These are phyloP conservation scores for Plectosphaerella sp. DNA, from an alignment of 2,329 filamentous ascomycete species.

Conservation along the genomic window DNA sequence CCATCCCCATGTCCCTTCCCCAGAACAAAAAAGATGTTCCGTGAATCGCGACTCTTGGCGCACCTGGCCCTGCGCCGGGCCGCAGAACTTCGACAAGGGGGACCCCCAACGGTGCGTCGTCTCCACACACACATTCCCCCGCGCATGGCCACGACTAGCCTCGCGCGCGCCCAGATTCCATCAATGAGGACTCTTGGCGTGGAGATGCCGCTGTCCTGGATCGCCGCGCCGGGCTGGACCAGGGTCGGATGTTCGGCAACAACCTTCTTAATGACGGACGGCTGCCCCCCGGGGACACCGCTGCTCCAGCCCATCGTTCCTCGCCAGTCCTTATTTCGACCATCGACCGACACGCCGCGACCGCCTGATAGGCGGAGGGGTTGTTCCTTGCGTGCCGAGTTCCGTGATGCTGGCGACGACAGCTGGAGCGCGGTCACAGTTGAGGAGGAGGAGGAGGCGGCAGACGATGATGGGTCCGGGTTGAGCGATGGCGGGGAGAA, in stretches of 20 bases:
- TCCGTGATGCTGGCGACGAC: not conserved
- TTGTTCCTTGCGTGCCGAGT: not conserved
- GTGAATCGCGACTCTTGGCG: not conserved
- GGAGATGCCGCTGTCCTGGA: not conserved
- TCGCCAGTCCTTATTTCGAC: not conserved
- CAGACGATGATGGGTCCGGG: too few species aligned
- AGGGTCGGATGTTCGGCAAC: constrained; percentile 1
- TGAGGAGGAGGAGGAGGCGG: not conserved
- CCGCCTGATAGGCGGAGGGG: constrained; percentile 1
- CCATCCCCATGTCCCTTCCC: not conserved
- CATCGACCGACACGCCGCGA: not conserved
- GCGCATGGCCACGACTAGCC: not conserved
- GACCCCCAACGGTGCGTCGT: not conserved
- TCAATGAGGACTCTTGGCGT: constrained; percentile 2
- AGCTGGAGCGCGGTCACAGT: not conserved
- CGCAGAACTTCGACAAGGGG: not conserved
- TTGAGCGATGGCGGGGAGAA: too few species aligned
- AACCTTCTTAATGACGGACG: too few species aligned
- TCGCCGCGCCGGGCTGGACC: not conserved
- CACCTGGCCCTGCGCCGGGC: not conserved
- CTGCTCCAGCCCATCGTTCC: not conserved
- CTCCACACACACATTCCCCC: not conserved
- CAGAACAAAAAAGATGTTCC: not conserved
- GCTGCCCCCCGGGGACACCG: too few species aligned
- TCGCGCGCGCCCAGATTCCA: not conserved